Evolutionary conservation across 331 rosid genomes (phyloP).

Genomic region (Quercus lobata): DNA sequence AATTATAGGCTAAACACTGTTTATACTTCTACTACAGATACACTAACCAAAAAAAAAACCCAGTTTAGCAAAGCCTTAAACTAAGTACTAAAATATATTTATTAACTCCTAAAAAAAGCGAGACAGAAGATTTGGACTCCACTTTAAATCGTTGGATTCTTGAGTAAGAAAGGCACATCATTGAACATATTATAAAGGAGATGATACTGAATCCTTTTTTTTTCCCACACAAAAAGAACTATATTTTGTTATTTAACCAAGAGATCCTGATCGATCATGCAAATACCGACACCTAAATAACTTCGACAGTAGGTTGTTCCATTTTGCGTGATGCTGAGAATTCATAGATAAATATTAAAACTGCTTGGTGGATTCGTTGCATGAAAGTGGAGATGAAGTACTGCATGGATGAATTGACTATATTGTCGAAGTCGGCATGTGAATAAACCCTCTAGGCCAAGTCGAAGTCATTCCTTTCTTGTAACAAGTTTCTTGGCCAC

Average conservation of each 20-base stretch:
- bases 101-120: too few relatives aligned
- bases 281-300: not conserved
- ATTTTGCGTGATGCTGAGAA: not conserved
- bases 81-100: too few relatives aligned
- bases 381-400: not conserved
- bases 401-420: not conserved
- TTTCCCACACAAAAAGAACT: not conserved
- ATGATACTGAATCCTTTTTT: not conserved
- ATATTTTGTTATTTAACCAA: not conserved
- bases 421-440: conserved; percentile 10
- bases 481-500: conserved; percentile 25
- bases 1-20: too few relatives aligned
- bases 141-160: too few relatives aligned
- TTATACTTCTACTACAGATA: too few relatives aligned
- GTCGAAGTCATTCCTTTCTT: conserved; percentile 61
- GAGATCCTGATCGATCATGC: not conserved
- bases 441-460: conserved; percentile 38
- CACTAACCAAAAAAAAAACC: too few relatives aligned
- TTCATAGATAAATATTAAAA: not conserved
- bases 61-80: too few relatives aligned
- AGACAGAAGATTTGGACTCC: too few relatives aligned
- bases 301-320: not conserved
- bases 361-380: not conserved
- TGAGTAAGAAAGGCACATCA: not conserved
- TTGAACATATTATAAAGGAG: not conserved